Conservation (phyloP, 441 rosid species). For the Theobroma grandiflorum region DNA sequence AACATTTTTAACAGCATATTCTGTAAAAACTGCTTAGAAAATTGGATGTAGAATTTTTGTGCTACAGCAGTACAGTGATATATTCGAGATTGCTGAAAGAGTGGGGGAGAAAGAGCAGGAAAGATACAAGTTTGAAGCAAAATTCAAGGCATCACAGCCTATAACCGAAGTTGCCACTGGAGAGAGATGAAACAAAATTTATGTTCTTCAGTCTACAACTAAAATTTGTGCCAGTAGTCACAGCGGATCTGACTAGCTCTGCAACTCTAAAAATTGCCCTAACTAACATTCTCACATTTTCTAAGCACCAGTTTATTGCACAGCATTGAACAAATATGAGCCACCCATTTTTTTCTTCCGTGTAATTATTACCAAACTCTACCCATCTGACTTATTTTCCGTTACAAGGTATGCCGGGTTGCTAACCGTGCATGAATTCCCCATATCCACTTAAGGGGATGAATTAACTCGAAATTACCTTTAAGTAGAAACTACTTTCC, state of each 20-base stretch:
- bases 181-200: constrained; percentile 15
- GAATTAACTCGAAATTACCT: constrained; percentile 25
- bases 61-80: neutral
- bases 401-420: constrained; percentile 26
- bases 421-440: constrained; percentile 26
- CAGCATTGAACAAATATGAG: constrained; percentile 37
- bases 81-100: neutral
- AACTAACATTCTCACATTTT: constrained; percentile 14
- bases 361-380: constrained; percentile 33
- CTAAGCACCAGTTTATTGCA: constrained; percentile 47
- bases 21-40: neutral
- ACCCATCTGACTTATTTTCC: constrained; percentile 38
- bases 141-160: neutral
- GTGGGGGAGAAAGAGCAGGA: neutral
- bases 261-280: constrained; percentile 44
- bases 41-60: neutral
- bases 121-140: constrained; percentile 7
- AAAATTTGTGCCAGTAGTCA: constrained; percentile 25
- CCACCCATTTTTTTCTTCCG: constrained; percentile 19
- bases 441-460: constrained; percentile 20
- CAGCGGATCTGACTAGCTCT: constrained; percentile 27
- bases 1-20: neutral
- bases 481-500: constrained; percentile 23
- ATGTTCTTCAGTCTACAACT: constrained; percentile 19
- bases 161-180: neutral